Percentiles rank a stretch among this genome's conserved stretches.
These are phyloP conservation scores for Caryopteris hybrid DNA, from an alignment of 305 asterid genomes.

Conservation along the genomic window DNA sequence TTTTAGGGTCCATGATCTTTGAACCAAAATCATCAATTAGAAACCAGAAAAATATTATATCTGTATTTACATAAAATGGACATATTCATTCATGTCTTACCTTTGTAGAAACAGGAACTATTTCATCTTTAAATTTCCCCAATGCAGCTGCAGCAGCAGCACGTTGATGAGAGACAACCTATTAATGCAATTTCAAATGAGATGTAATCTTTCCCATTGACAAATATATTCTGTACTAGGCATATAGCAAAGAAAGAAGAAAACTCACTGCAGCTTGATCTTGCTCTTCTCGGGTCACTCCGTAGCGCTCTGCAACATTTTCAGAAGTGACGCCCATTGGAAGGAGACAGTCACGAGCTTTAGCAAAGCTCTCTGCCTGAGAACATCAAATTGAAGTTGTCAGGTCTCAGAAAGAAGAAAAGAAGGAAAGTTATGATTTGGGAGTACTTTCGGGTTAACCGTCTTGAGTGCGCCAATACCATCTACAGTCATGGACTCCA, in stretches of 20 bases:
- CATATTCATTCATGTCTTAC: slow-evolving; percentile 26
- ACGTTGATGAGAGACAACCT: slow-evolving; percentile 83
- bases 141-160: slow-evolving; percentile 81
- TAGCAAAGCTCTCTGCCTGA: slow-evolving; percentile 50
- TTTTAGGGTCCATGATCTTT: slow-evolving; percentile 68
- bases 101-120: slow-evolving; percentile 76
- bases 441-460: slow-evolving; percentile 57
- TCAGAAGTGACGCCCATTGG: slow-evolving; percentile 97
- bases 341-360: slow-evolving; percentile 87
- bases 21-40: slow-evolving; percentile 5
- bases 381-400: slow-evolving; percentile 8
- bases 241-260: neutral
- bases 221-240: neutral
- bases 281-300: slow-evolving; percentile 86
- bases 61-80: neutral
- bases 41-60: neutral
- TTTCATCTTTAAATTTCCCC: slow-evolving; percentile 87
- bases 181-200: slow-evolving; percentile 15
- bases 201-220: neutral
- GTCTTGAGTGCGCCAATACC: slow-evolving; percentile 21
- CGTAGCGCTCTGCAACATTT: slow-evolving; percentile 77
- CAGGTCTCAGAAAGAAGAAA: neutral
- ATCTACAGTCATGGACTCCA: slow-evolving; percentile 82
- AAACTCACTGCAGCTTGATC: slow-evolving; percentile 87
- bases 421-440: neutral